Evolutionary conservation across 768 basidiomycete species (phyloP).

Genomic region (Mycena amicta): DNA sequence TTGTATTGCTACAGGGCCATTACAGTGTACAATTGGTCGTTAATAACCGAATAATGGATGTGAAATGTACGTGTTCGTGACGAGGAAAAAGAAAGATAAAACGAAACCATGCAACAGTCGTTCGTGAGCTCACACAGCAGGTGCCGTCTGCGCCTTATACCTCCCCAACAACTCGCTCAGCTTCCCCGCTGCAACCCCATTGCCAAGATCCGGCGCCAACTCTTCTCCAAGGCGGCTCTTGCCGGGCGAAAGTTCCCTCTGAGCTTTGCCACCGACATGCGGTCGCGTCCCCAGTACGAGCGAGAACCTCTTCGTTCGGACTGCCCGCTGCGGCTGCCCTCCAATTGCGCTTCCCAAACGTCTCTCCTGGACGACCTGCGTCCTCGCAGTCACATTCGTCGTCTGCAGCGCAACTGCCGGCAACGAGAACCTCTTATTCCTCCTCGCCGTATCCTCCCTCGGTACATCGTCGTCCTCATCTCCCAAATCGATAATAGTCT

Average conservation of each 20-base stretch:
- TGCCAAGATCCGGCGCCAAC: constrained; percentile 30
- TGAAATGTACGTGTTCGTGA: neutral
- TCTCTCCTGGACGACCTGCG: constrained; percentile 29
- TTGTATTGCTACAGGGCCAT: constrained; percentile 4
- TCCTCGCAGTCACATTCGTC: constrained; percentile 66
- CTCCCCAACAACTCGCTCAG: constrained; percentile 57
- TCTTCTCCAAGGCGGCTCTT: constrained; percentile 4
- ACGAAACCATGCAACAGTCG: neutral
- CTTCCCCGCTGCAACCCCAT: constrained; percentile 55
- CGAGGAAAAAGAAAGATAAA: neutral
- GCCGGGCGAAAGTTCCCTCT: constrained; percentile 21
- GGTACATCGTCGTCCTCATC: constrained; percentile 24
- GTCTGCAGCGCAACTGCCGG: constrained; percentile 79
- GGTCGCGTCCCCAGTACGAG: constrained; percentile 51
- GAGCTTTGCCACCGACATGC: constrained; percentile 17
- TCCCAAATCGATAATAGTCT: constrained; percentile 9
- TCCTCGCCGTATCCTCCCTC: constrained; percentile 62
- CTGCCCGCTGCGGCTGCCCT: constrained; percentile 11
- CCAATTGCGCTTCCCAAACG: constrained; percentile 31
- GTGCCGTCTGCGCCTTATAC: constrained; percentile 23
- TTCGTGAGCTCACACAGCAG: neutral
- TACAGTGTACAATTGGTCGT: neutral
- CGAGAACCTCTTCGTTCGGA: constrained; percentile 56
- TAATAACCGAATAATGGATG: neutral
- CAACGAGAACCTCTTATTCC: constrained; percentile 71